These are phyloP conservation scores for Beauveria medogensis DNA, from an alignment of 2,329 filamentous ascomycete genomes.

Conservation along the genomic window DNA sequence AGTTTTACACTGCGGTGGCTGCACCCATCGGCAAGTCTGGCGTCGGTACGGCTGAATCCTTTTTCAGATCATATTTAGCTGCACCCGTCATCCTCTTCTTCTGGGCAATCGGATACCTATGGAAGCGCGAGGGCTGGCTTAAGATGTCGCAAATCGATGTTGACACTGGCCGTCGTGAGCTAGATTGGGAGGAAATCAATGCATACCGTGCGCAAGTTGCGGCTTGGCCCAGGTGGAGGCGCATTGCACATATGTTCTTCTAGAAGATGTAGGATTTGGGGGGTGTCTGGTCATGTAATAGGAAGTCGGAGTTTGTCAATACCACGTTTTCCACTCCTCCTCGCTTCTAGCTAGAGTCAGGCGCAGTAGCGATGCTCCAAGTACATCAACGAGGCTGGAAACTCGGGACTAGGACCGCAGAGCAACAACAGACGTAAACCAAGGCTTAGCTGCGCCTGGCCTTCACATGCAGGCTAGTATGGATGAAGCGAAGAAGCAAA, in stretches of 20 bases:
- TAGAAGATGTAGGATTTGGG: background rate
- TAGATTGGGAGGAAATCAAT: constrained; percentile 59
- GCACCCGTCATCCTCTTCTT: constrained; percentile 47
- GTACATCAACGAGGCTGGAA: too few relatives aligned
- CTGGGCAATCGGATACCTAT: constrained; percentile 51
- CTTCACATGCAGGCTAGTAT: background rate
- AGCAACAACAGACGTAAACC: too few relatives aligned
- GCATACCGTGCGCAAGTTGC: constrained; percentile 42
- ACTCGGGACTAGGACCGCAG: too few relatives aligned
- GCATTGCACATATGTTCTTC: constrained; percentile 29
- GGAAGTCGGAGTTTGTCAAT: background rate
- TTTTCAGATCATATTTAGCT: constrained; percentile 49
- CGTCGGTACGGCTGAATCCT: constrained; percentile 36
- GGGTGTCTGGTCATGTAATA: background rate
- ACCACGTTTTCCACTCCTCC: background rate
- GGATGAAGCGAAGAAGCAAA: background rate
- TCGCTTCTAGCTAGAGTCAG: too few relatives aligned
- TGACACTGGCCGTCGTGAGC: constrained; percentile 56
- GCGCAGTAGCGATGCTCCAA: too few relatives aligned
- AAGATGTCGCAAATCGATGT: constrained; percentile 55
- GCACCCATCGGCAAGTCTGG: constrained; percentile 25
- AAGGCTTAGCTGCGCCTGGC: too few relatives aligned
- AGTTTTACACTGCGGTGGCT: constrained; percentile 43
- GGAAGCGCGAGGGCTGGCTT: constrained; percentile 58
- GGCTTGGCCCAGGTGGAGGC: constrained; percentile 43